Base-by-base conservation (phyloP, 106 monocot genomes). In the Narthecium ossifragum region DNA sequence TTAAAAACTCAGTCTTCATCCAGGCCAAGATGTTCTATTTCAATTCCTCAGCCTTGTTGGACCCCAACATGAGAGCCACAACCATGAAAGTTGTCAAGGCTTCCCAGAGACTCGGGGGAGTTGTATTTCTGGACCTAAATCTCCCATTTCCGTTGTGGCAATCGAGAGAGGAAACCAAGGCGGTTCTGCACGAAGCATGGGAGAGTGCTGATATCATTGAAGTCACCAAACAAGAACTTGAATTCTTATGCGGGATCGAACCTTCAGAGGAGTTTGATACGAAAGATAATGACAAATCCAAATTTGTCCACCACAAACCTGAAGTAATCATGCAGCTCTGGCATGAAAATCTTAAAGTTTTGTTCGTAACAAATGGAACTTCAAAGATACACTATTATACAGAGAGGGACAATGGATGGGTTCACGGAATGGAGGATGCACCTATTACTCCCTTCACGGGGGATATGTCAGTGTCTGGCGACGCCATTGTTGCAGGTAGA, bases 21-120 rank as follows among this genome's bases (percentile, higher is more conserved):
- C 88, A 93, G 92, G 78, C 81, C 65, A 88, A 85, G 60, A 88
- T 93, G 92, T 82, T 93, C 73, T 88, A 93, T 52, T 93, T 88
- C 62, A 88, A 76, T 51, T 93, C 92, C 29, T 82, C 73, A 50
- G 75, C 92, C 28, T 69, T 93, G 51, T 58, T 93, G 15, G 76
- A 72, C 38, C 46, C 73, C 46, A 79, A 65, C 18, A 61, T 71
- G 67, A 88, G 75, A 76, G 52, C 28, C 12, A 71, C 88, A 39
- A 62, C 85, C 22, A 56, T 79, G 68, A 63, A 71, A 65, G 92
- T 81, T 21, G 73, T 93, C 47, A 75, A 74, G 26, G 62, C 72
- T 51, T 84, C 74, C 20, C 88, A 81, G 38, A 75, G 69, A 79
- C 54, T 81, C 46, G 81, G 85, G 32, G 73, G 73, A 14, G 79